These are phyloP conservation scores for Arthrobotrys musiformis DNA, from an alignment of 2,329 filamentous ascomycete species.

Conservation along the genomic window DNA sequence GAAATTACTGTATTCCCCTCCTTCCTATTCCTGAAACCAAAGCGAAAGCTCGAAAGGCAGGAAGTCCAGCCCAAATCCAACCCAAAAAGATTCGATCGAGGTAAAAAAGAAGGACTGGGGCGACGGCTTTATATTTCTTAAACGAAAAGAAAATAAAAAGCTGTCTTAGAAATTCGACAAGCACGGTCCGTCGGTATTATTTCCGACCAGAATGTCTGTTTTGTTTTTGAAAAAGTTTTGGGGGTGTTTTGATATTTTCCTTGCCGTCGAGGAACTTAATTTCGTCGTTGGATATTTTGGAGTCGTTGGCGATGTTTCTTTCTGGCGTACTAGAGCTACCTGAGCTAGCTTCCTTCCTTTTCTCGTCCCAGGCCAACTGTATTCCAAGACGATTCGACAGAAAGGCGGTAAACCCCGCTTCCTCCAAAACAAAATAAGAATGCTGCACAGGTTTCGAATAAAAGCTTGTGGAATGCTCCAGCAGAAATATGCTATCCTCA, in stretches of 20 bases:
- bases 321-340: neutral
- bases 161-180: too few species aligned
- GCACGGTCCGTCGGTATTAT: too few species aligned
- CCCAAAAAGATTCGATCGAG: neutral
- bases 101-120: neutral
- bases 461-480: conserved; percentile 29
- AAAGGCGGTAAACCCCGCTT: neutral
- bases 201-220: neutral
- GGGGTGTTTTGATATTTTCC: conserved; percentile 16
- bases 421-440: neutral
- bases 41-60: too few species aligned
- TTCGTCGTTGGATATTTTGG: conserved; percentile 13
- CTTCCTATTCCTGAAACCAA: conserved; percentile 19
- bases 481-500: neutral
- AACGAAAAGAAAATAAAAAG: too few species aligned
- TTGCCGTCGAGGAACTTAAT: conserved; percentile 18
- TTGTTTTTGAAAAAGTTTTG: neutral
- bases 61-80: neutral
- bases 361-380: too few species aligned
- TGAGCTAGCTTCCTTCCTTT: neutral
- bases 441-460: neutral
- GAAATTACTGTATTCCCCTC: neutral
- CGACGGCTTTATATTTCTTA: neutral
- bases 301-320: neutral
- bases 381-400: neutral